Percentiles rank a stretch among this genome's conserved stretches.
Evolutionary conservation across 345 rosid genomes (phyloP).

Genomic region (Camelina sativa): DNA sequence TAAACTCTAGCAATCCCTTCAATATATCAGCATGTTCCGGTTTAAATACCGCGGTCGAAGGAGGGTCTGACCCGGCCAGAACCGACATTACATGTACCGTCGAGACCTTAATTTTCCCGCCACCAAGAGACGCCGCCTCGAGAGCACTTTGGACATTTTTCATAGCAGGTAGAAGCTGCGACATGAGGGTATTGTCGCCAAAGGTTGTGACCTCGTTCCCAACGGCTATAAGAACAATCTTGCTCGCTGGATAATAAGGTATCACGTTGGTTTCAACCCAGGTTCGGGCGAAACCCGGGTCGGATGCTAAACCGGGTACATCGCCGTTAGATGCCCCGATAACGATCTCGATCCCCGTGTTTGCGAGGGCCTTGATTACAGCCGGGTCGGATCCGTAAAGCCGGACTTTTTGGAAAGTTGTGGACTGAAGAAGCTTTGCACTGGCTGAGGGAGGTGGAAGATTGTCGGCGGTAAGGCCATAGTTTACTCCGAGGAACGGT

Average conservation of each 20-base stretch:
- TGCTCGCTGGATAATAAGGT: constrained; percentile 80
- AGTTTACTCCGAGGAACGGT: constrained; percentile 84
- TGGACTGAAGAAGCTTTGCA: constrained; percentile 80
- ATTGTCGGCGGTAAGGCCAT: constrained; percentile 82
- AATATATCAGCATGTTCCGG: constrained; percentile 57
- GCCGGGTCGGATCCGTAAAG: constrained; percentile 79
- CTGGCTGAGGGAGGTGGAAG: constrained; percentile 75
- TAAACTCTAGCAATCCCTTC: constrained; percentile 70
- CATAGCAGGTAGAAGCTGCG: constrained; percentile 83
- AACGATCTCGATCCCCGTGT: constrained; percentile 77
- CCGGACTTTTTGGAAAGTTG: constrained; percentile 72
- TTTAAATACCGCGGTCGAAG: constrained; percentile 67
- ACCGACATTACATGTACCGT: constrained; percentile 83
- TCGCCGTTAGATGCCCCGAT: constrained; percentile 73
- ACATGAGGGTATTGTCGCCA: constrained; percentile 54
- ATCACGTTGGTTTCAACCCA: constrained; percentile 75
- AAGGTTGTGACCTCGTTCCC: constrained; percentile 75
- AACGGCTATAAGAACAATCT: constrained; percentile 71
- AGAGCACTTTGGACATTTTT: constrained; percentile 77
- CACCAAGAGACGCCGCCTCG: constrained; percentile 60
- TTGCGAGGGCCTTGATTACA: constrained; percentile 71
- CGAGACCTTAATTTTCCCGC: constrained; percentile 74
- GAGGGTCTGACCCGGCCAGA: constrained; percentile 72
- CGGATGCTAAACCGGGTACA: constrained; percentile 73
- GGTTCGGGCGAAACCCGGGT: constrained; percentile 62